Evolutionary conservation across 176 grass and related monocot species (phyloP).

Genomic region (Panicum miliaceum): DNA sequence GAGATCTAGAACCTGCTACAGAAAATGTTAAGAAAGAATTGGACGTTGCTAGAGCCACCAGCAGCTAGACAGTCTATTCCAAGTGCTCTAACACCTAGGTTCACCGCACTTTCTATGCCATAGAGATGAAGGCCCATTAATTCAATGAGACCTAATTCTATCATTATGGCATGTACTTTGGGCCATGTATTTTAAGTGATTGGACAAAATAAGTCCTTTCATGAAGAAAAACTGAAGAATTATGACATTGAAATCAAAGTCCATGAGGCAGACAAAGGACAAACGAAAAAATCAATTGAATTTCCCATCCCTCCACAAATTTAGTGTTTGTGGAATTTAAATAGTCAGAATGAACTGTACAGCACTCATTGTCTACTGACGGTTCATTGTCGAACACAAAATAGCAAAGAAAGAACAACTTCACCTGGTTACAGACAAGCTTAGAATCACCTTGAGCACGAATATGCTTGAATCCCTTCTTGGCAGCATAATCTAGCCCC

Average conservation of each 20-base stretch:
- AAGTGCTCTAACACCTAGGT: slow-evolving; percentile 12
- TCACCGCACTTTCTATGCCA: background rate
- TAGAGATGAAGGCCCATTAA: slow-evolving; percentile 17
- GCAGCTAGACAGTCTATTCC: slow-evolving; percentile 1
- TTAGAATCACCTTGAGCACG: slow-evolving; percentile 75
- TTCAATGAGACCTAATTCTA: background rate
- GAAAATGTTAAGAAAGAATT: background rate
- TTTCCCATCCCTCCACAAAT: background rate
- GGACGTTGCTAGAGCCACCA: background rate
- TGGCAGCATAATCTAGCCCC: slow-evolving; percentile 72
- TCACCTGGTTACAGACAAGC: slow-evolving; percentile 79
- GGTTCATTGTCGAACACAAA: slow-evolving; percentile 8
- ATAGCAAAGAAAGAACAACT: slow-evolving; percentile 2
- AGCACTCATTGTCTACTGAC: background rate
- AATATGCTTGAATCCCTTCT: slow-evolving; percentile 87
- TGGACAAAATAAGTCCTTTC: slow-evolving; percentile 1
- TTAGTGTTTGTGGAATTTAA: slow-evolving; percentile 5
- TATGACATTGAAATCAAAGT: background rate
- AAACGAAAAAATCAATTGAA: background rate
- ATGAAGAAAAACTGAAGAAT: background rate
- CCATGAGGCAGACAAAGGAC: background rate
- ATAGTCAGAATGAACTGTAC: slow-evolving; percentile 1
- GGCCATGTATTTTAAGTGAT: background rate
- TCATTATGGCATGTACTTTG: slow-evolving; percentile 14
- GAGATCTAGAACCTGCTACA: slow-evolving; percentile 58